Conservation (phyloP, 179 eudicot species). For the Beta macrorhiza region DNA sequence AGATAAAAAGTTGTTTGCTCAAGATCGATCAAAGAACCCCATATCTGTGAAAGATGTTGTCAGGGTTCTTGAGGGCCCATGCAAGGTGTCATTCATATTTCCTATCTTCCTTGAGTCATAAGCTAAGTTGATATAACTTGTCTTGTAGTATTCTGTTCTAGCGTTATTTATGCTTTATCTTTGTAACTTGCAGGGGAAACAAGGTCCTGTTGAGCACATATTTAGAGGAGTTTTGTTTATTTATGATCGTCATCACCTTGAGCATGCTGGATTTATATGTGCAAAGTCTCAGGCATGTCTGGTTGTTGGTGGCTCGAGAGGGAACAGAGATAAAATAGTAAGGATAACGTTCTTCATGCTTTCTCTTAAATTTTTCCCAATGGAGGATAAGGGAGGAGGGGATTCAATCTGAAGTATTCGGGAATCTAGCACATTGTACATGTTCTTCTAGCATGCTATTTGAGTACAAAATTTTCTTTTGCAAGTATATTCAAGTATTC, state of each 20-base stretch:
- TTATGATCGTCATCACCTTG: conserved; percentile 92
- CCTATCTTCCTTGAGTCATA: no score
- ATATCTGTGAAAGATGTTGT: conserved; percentile 87
- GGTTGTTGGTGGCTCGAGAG: conserved; percentile 84
- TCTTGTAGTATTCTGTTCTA: not conserved
- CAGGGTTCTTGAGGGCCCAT: conserved; percentile 53
- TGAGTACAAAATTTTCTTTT: not conserved
- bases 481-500: no score
- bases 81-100: conserved; percentile 33
- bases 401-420: not conserved
- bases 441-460: not conserved
- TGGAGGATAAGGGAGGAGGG: not conserved
- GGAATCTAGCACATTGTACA: not conserved
- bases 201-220: conserved; percentile 97
- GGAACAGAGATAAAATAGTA: conserved; percentile 72
- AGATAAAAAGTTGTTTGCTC: conserved; percentile 63
- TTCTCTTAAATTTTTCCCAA: not conserved
- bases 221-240: conserved; percentile 73
- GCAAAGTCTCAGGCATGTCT: conserved; percentile 77
- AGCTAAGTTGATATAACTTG: not conserved
- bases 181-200: conserved; percentile 66
- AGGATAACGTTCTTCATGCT: conserved; percentile 10
- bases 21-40: conserved; percentile 71
- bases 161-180: not conserved
- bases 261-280: conserved; percentile 98